Evolutionary conservation across 169 alveolate genomes (phyloP).

Genomic region (Plasmodium vinckei): DNA sequence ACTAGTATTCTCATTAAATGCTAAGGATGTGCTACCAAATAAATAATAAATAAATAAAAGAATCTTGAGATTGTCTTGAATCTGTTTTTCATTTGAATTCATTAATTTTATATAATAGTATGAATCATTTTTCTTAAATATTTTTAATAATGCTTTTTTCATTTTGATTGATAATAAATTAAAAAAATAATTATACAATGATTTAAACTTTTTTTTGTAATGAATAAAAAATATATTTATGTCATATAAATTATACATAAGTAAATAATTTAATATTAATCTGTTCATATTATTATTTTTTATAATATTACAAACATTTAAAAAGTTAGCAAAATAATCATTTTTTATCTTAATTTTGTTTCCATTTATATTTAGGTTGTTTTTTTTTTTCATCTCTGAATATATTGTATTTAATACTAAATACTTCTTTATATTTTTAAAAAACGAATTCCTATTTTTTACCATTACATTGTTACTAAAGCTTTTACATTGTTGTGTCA

Average conservation of each 20-base stretch:
- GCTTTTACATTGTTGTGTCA: no score
- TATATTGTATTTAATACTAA: conserved; percentile 6
- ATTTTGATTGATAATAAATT: conserved; percentile 45
- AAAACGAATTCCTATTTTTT: no score
- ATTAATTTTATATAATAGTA: not conserved
- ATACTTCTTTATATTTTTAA: not conserved
- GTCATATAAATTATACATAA: conserved; percentile 31
- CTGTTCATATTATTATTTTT: conserved; percentile 24
- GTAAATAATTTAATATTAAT: conserved; percentile 15
- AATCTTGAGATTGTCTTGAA: conserved; percentile 6
- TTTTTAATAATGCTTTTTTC: conserved; percentile 33
- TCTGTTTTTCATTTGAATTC: conserved; percentile 12
- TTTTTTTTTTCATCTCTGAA: not conserved
- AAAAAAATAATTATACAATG: conserved; percentile 34
- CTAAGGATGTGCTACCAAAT: not conserved
- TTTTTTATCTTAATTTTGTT: not conserved
- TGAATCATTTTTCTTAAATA: conserved; percentile 17
- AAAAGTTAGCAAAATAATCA: not conserved
- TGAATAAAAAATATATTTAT: conserved; percentile 17
- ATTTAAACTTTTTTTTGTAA: conserved; percentile 28
- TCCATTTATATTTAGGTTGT: not conserved
- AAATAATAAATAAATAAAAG: conserved; percentile 30
- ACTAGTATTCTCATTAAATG: not conserved
- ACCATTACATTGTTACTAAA: no score
- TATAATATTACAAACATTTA: conserved; percentile 12